Evolutionary conservation across 2,329 filamentous ascomycete genomes (phyloP), one percentile per base, ranked within the genome.

Genomic region (Elsinoe perseae): DNA sequence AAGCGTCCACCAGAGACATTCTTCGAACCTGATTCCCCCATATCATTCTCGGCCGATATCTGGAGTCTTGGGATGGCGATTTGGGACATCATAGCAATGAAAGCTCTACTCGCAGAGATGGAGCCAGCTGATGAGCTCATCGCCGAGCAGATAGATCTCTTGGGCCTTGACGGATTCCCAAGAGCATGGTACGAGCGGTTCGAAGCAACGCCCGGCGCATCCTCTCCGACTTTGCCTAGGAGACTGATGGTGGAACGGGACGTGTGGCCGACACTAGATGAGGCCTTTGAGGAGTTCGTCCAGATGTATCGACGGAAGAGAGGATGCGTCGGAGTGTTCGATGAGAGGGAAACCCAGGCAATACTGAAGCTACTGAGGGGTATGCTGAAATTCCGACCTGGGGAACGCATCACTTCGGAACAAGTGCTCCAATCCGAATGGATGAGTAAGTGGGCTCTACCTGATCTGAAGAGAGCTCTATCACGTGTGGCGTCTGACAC

Each of bases 1-100:
- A 52, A 52, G 18, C 9, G 23, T 5, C 7, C 46, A 16, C 46
- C 46, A 4, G 46, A 52, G 30, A 20, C 46, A 5, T 21, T 34
- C 9, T 53, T 53, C 30, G 50, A 53, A 12, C 50, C 32, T 12
- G 30, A 53, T 21, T 14, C 16, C 4, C 14, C 28, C 18, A 23
- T 53, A 7, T 38, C 50, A 6, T 53, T 2, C 23, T 2, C 30
- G 2, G 2, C 32, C 5, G 50, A 53, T 20, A 27, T 53, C 32
- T 53, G 50, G 50, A 53, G 50, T 16, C 30, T 53, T 23, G 50
- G 30, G 4, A 9, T 53, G 3, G 50, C 50, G 1, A 53, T 53
- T 21, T 53, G 50, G 50, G 50, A 40, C 3, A 38, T 40, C 3
- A 2, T 53, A 38, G 50, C 9, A 2, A 53, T 53, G 32, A 53